These are phyloP conservation scores for Mycena vulgaris DNA, from an alignment of 768 basidiomycete species.

Conservation along the genomic window DNA sequence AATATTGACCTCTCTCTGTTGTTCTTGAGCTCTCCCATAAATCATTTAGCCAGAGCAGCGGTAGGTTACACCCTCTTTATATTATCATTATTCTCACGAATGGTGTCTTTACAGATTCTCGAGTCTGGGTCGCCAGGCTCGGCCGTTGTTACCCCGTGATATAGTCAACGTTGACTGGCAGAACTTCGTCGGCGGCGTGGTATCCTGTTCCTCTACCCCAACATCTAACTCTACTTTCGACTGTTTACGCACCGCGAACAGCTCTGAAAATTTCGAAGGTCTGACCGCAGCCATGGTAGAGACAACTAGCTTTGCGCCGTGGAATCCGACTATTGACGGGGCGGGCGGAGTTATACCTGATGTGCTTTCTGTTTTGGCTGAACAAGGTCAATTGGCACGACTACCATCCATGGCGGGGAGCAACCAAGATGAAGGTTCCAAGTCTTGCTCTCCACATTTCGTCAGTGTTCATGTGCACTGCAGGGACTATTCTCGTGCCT, in stretches of 20 bases:
- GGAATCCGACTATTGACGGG: constrained; percentile 58
- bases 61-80: constrained; percentile 38
- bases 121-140: constrained; percentile 58
- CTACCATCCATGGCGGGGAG: constrained; percentile 65
- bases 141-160: constrained; percentile 43
- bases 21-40: constrained; percentile 42
- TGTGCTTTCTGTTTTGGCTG: constrained; percentile 51
- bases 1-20: constrained; percentile 13
- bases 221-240: constrained; percentile 50
- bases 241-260: constrained; percentile 48
- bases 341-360: constrained; percentile 55
- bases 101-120: constrained; percentile 54
- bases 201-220: constrained; percentile 41
- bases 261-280: constrained; percentile 47
- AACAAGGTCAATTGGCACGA: constrained; percentile 50
- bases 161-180: constrained; percentile 49
- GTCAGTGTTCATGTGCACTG: constrained; percentile 4
- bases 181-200: constrained; percentile 48
- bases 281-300: constrained; percentile 38
- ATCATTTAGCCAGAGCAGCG: constrained; percentile 47
- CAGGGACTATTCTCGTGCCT: no score
- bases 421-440: constrained; percentile 63
- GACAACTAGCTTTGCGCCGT: constrained; percentile 45
- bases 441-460: no score
- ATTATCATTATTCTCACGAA: not conserved